These are phyloP conservation scores for Rhodotorula mucilaginosa DNA, from an alignment of 1,284 basidiomycete species.

Conservation along the genomic window DNA sequence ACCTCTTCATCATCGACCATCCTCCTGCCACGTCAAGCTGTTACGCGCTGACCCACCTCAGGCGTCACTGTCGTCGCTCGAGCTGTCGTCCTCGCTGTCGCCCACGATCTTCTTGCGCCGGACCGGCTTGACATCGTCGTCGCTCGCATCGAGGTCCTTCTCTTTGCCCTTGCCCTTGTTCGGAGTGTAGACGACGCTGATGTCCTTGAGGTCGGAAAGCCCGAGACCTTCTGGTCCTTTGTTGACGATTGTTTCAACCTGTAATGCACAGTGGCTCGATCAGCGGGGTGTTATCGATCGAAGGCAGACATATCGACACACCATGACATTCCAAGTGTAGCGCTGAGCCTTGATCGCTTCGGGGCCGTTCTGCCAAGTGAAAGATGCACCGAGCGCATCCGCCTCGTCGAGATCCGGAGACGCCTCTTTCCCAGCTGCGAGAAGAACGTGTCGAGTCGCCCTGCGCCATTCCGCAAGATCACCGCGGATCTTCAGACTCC, in stretches of 20 bases:
- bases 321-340: not conserved
- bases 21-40: too few species aligned
- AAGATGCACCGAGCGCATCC: not conserved
- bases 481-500: not conserved
- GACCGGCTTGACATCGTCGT: too few species aligned
- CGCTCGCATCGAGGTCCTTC: too few species aligned
- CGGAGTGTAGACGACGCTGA: not conserved
- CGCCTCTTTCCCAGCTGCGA: not conserved
- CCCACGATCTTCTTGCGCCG: too few species aligned
- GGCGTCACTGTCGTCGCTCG: too few species aligned
- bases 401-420: not conserved
- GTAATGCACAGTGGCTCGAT: not conserved
- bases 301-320: not conserved
- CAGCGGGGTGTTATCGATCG: too few species aligned
- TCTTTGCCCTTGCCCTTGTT: not conserved
- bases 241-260: not conserved
- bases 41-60: too few species aligned
- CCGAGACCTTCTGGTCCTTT: not conserved
- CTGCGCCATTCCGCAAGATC: not conserved
- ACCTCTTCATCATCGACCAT: too few species aligned
- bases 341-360: not conserved
- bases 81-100: too few species aligned
- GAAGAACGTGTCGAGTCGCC: not conserved
- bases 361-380: not conserved
- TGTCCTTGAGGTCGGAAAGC: not conserved